Evolutionary conservation across 139 green algal species (phyloP).

Genomic region (Asterochloris sp.): DNA sequence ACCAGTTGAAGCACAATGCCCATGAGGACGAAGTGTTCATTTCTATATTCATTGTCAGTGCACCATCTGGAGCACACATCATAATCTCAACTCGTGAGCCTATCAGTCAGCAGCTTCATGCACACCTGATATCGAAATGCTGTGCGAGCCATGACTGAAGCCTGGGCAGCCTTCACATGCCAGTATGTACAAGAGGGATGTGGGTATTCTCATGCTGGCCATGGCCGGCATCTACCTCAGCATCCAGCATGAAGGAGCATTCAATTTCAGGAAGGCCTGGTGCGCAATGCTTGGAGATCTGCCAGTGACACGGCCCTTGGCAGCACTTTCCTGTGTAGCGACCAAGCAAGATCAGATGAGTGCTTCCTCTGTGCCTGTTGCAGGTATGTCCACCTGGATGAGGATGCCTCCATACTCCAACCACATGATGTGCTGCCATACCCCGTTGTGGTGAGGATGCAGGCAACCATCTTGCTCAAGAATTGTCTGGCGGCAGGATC

Average conservation of each 20-base stretch:
- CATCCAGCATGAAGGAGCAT: constrained; percentile 75
- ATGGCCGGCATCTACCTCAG: constrained; percentile 72
- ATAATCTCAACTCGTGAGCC: too few species aligned
- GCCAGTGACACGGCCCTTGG: not conserved
- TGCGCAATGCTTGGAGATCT: constrained; percentile 20
- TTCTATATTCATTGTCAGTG: too few species aligned
- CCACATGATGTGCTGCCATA: constrained; percentile 1
- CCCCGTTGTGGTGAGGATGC: not conserved
- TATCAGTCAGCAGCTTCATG: too few species aligned
- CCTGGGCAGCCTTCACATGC: too few species aligned
- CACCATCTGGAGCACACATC: too few species aligned
- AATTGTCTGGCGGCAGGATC: not conserved
- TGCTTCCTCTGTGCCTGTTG: not conserved
- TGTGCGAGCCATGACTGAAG: too few species aligned
- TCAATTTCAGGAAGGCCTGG: constrained; percentile 87
- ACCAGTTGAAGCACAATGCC: too few species aligned
- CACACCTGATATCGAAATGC: too few species aligned
- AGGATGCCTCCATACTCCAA: not conserved
- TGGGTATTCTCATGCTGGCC: constrained; percentile 69
- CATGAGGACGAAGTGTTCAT: too few species aligned
- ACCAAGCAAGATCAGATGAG: not conserved
- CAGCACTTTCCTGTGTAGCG: not conserved
- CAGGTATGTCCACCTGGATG: constrained; percentile 47
- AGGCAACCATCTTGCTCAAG: not conserved
- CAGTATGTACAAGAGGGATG: constrained; percentile 31